These are phyloP conservation scores for Vitellaria paradoxa DNA, from an alignment of 179 eudicot species.

Conservation along the genomic window DNA sequence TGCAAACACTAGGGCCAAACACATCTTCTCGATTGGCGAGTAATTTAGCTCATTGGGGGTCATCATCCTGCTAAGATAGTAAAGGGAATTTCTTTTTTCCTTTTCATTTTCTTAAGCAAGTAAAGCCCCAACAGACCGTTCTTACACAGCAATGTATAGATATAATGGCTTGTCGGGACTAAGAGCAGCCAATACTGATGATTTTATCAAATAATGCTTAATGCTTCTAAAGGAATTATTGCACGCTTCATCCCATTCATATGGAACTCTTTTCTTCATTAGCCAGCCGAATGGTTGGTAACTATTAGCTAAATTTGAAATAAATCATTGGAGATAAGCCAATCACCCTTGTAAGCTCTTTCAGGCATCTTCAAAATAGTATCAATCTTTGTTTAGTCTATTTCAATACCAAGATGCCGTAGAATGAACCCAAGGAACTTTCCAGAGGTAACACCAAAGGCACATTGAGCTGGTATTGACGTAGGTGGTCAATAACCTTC, in stretches of 20 bases:
- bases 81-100: too few relatives aligned
- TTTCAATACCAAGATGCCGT: not conserved
- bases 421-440: not conserved
- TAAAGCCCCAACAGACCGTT: too few relatives aligned
- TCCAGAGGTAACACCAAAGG: constrained; percentile 9
- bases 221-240: constrained; percentile 8
- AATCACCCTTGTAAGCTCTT: not conserved
- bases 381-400: constrained; percentile 6
- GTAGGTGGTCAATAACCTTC: not conserved
- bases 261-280: constrained; percentile 13
- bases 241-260: constrained; percentile 11
- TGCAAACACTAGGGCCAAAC: too few relatives aligned
- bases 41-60: too few relatives aligned
- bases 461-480: not conserved
- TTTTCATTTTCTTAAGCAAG: too few relatives aligned
- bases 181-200: not conserved
- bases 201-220: not conserved
- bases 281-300: too few relatives aligned
- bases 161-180: too few relatives aligned
- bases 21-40: too few relatives aligned
- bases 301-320: too few relatives aligned
- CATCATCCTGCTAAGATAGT: too few relatives aligned
- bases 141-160: too few relatives aligned
- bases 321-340: not conserved
- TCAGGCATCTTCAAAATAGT: not conserved